A percentile compares a stretch with the other conserved stretches of the same genome.
These are phyloP conservation scores for Suillus lakei DNA, from an alignment of 768 basidiomycete species.

Conservation along the genomic window DNA sequence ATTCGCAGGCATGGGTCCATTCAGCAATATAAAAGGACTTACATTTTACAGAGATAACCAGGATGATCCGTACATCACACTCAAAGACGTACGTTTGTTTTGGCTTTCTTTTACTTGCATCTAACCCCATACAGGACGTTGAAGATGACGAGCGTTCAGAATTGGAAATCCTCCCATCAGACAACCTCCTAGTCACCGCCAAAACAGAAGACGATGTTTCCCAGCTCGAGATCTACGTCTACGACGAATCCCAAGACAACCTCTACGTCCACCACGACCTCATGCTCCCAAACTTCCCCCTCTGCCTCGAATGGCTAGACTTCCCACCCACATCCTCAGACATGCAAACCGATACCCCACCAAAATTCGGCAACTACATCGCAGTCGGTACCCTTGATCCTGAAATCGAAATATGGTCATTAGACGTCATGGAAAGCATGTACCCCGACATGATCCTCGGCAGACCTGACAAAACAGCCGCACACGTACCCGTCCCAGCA, in stretches of 20 bases:
- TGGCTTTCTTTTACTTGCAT: not conserved
- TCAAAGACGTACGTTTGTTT: conserved; percentile 75
- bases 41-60: conserved; percentile 90
- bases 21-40: conserved; percentile 95
- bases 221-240: conserved; percentile 94
- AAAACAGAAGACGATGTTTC: conserved; percentile 98
- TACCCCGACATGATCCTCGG: conserved; percentile 94
- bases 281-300: conserved; percentile 96
- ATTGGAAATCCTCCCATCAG: conserved; percentile 85
- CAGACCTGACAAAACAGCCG: conserved; percentile 80
- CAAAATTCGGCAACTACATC: conserved; percentile 80
- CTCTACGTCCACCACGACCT: conserved; percentile 97
- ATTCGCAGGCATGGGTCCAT: conserved; percentile 68
- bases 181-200: conserved; percentile 90
- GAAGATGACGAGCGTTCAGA: conserved; percentile 88
- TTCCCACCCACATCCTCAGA: conserved; percentile 73
- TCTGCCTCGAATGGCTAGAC: conserved; percentile 99
- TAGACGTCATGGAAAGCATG: conserved; percentile 91
- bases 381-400: conserved; percentile 98
- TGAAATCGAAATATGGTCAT: conserved; percentile 98
- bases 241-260: conserved; percentile 90
- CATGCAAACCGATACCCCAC: conserved; percentile 34
- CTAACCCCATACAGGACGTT: conserved; percentile 53
- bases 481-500: conserved; percentile 74
- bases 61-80: conserved; percentile 95